Conservation (phyloP, 371 early-diverging fungal species). For the Mortierella sp. region DNA sequence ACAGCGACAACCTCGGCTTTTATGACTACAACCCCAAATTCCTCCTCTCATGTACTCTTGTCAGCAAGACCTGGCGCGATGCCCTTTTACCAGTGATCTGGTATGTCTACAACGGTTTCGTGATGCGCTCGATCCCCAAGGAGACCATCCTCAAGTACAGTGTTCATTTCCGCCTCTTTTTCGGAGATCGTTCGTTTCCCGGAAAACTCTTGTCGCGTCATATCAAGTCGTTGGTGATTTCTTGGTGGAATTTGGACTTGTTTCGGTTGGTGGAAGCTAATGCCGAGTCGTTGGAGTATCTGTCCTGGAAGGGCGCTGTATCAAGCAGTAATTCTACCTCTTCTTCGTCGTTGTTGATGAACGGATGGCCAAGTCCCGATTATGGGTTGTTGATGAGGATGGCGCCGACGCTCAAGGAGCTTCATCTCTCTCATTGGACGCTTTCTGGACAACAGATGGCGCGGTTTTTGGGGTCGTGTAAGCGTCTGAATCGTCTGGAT, state of each 20-base stretch:
- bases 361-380: slow-evolving; percentile 18
- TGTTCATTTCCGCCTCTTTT: slow-evolving; percentile 34
- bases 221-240: slow-evolving; percentile 30
- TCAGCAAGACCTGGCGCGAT: slow-evolving; percentile 46
- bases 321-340: neutral
- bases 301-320: slow-evolving; percentile 39
- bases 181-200: slow-evolving; percentile 37
- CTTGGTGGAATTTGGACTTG: slow-evolving; percentile 38
- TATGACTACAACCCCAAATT: slow-evolving; percentile 39
- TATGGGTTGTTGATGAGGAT: slow-evolving; percentile 35
- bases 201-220: slow-evolving; percentile 28
- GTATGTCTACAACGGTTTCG: slow-evolving; percentile 44
- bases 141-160: slow-evolving; percentile 35
- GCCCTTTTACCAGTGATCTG: slow-evolving; percentile 46
- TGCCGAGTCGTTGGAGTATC: slow-evolving; percentile 27
- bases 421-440: slow-evolving; percentile 48
- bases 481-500: slow-evolving; percentile 10
- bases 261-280: slow-evolving; percentile 33
- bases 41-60: slow-evolving; percentile 33
- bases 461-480: slow-evolving; percentile 27
- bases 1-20: slow-evolving; percentile 44
- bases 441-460: slow-evolving; percentile 27
- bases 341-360: neutral
- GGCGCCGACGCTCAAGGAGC: slow-evolving; percentile 26
- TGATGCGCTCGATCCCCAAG: slow-evolving; percentile 44